phyloP scores from a whole-genome alignment of 2,329 filamentous ascomycete genomes.

The Aureobasidium zeae region DNA sequence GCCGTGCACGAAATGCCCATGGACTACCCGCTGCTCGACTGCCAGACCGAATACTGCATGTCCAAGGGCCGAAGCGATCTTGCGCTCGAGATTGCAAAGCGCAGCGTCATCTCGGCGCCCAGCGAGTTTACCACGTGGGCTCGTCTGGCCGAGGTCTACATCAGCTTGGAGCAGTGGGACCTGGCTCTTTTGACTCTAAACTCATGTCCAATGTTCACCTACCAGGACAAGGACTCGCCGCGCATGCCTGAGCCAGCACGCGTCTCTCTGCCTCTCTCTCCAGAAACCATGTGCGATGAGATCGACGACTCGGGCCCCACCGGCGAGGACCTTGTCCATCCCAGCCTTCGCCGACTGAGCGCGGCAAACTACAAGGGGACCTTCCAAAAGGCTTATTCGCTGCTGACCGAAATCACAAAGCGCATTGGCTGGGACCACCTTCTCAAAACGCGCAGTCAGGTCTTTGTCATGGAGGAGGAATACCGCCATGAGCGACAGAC shows the following conservation, averaged over 20 bases:
- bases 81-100: conserved; percentile 86
- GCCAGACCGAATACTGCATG: conserved; percentile 84
- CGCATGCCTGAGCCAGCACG: conserved; percentile 88
- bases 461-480: conserved; percentile 99
- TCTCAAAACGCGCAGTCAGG: conserved; percentile 85
- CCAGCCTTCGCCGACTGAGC: conserved; percentile 73
- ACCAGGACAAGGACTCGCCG: conserved; percentile 95
- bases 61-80: conserved; percentile 80
- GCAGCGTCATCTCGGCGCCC: conserved; percentile 86
- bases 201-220: conserved; percentile 99
- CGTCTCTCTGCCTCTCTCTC: conserved; percentile 74
- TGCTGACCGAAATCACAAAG: conserved; percentile 89
- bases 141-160: conserved; percentile 83
- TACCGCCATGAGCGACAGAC: conserved; percentile 73
- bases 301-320: conserved; percentile 81
- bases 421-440: conserved; percentile 98
- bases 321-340: conserved; percentile 78
- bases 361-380: conserved; percentile 89
- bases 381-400: conserved; percentile 86
- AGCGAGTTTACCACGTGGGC: conserved; percentile 98
- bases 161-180: conserved; percentile 92
- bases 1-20: conserved; percentile 86
- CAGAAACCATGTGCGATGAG: conserved; percentile 86
- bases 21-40: conserved; percentile 94
- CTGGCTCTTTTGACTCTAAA: conserved; percentile 90